phyloP scores from a whole-genome alignment of 441 rosid genomes.

The Eutrema salsugineum region DNA sequence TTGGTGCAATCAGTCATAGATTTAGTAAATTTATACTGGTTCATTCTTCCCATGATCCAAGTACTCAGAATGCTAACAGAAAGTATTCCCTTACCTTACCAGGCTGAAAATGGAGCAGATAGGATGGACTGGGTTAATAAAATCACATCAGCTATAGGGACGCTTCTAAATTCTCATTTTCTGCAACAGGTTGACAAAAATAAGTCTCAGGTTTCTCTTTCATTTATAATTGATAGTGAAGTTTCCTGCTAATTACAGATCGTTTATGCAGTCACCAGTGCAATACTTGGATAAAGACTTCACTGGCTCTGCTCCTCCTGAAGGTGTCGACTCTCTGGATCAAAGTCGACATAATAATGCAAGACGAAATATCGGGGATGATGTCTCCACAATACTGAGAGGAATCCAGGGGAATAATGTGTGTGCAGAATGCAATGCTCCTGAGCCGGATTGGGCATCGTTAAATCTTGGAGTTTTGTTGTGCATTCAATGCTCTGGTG shows the following conservation, averaged over 20 bases:
- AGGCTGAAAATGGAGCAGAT: constrained; percentile 96
- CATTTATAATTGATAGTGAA: background rate
- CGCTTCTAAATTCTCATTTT: constrained; percentile 72
- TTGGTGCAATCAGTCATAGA: background rate
- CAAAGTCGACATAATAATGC: constrained; percentile 28
- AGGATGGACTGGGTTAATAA: constrained; percentile 90
- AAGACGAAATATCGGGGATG: constrained; percentile 36
- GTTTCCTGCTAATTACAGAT: constrained; percentile 32
- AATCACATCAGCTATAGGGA: constrained; percentile 69
- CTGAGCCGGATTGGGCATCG: constrained; percentile 94
- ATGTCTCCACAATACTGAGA: constrained; percentile 54
- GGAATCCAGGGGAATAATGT: constrained; percentile 78
- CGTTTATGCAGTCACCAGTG: constrained; percentile 43
- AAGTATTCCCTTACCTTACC: constrained; percentile 19
- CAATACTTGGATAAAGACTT: constrained; percentile 32
- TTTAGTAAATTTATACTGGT: background rate
- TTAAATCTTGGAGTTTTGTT: constrained; percentile 84
- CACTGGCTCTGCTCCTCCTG: constrained; percentile 31
- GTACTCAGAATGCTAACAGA: background rate
- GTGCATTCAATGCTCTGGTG: constrained; percentile 96
- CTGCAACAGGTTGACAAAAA: constrained; percentile 60
- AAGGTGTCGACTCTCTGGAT: constrained; percentile 31
- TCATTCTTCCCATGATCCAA: background rate
- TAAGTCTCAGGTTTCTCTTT: background rate
- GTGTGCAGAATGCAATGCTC: constrained; percentile 88